Percentiles rank a stretch among this genome's conserved stretches.
phyloP scores from a whole-genome alignment of 495 filamentous ascomycete genomes.

The Penicillium antarcticum region DNA sequence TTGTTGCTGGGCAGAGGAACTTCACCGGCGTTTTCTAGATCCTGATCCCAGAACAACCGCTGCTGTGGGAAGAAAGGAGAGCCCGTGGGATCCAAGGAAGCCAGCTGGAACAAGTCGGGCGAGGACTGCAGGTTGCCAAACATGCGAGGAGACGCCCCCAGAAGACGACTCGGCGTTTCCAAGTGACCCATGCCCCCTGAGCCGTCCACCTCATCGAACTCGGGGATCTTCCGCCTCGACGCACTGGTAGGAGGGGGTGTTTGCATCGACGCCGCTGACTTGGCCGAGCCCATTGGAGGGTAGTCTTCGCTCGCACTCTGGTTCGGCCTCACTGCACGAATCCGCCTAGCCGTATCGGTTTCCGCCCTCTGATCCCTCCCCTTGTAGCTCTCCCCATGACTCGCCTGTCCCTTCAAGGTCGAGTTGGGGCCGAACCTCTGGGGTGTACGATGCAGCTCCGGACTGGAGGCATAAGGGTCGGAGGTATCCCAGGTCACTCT shows the following conservation, averaged over 20 bases:
- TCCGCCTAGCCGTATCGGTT: slow-evolving; percentile 44
- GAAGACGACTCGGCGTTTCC: slow-evolving; percentile 43
- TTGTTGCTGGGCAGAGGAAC: slow-evolving; percentile 15
- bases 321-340: slow-evolving; percentile 38
- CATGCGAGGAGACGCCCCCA: slow-evolving; percentile 42
- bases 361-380: slow-evolving; percentile 23
- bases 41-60: slow-evolving; percentile 73
- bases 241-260: slow-evolving; percentile 65
- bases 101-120: slow-evolving; percentile 67
- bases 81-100: slow-evolving; percentile 65
- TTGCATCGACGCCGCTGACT: slow-evolving; percentile 59
- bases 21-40: slow-evolving; percentile 31
- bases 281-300: slow-evolving; percentile 38
- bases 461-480: slow-evolving; percentile 53
- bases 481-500: slow-evolving; percentile 52
- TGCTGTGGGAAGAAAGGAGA: slow-evolving; percentile 65
- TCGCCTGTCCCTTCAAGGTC: slow-evolving; percentile 20
- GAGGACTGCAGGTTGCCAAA: slow-evolving; percentile 58
- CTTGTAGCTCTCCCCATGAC: slow-evolving; percentile 42
- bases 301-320: slow-evolving; percentile 31
- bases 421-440: slow-evolving; percentile 38
- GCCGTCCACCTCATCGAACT: slow-evolving; percentile 24
- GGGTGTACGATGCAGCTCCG: slow-evolving; percentile 50
- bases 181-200: slow-evolving; percentile 25
- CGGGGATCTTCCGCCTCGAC: slow-evolving; percentile 42